Conservation (phyloP, 1,284 basidiomycete genomes). For the Lignosus rhinocerotis region DNA sequence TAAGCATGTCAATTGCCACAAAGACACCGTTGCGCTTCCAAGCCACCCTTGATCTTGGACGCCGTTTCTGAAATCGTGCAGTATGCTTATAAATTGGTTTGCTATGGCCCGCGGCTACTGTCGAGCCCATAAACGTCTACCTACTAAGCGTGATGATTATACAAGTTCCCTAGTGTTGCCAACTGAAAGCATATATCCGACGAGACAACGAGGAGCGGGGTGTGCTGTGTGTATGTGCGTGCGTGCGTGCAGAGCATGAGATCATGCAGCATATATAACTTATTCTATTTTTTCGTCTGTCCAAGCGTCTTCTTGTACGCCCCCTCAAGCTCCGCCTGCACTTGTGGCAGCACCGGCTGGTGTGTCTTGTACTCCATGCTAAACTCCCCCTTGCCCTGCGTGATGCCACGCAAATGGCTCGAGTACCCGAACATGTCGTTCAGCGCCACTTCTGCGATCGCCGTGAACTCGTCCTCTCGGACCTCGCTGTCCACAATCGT, state of each 20-base stretch:
- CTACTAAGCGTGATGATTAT: conserved; percentile 11
- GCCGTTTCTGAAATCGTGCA: not conserved
- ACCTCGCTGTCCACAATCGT: conserved; percentile 97
- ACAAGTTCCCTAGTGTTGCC: conserved; percentile 12
- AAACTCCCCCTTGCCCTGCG: conserved; percentile 96
- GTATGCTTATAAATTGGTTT: not conserved
- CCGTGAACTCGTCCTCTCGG: conserved; percentile 95
- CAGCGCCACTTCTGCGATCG: conserved; percentile 88
- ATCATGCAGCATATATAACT: not conserved
- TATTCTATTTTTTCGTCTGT: conserved; percentile 54
- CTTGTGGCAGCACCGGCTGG: conserved; percentile 83
- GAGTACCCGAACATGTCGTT: conserved; percentile 99
- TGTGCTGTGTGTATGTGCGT: not conserved
- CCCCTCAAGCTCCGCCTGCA: conserved; percentile 82
- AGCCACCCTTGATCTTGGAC: not conserved
- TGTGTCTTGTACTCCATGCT: conserved; percentile 97
- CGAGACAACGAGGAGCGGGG: conserved; percentile 2
- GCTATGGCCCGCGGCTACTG: conserved; percentile 1
- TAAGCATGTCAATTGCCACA: too few relatives aligned
- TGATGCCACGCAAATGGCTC: conserved; percentile 87
- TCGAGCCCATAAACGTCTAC: conserved; percentile 7
- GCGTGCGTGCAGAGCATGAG: not conserved
- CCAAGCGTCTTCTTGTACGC: conserved; percentile 50
- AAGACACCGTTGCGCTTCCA: not conserved
- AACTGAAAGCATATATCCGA: conserved; percentile 3